Evolutionary conservation across 768 basidiomycete species (phyloP), one percentile per base, ranked within the genome.

Genomic region (Mycena belliarum): DNA sequence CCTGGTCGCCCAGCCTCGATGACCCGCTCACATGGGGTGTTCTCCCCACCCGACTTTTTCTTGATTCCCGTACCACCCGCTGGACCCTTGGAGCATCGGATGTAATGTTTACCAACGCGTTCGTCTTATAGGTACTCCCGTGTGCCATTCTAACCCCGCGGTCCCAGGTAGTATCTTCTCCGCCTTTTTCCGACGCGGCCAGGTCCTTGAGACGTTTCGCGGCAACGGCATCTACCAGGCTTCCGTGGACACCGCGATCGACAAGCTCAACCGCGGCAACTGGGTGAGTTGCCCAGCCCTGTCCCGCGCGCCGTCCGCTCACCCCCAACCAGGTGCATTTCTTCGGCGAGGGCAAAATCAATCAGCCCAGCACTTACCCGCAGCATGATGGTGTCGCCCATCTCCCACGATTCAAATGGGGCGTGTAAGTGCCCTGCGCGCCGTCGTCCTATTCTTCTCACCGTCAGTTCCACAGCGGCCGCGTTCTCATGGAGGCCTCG

Each of bases 81-180:
- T 98, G 95, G 95, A 87, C 92, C 6, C 81, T 97, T 23, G 95
- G 95, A 33, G 93, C 93, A 11, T 88, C 90, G 8, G 95, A 98
- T 55, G 86, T 98, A 68, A 88, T 96, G 79, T 98, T 97, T 72
- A 97, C 92, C 6, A 96, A 94, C 72, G 86, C 89, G 88, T 93
- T 88, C 37, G 40, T 14, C 45, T 48, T 26, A 33, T n/a, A 21
- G 29, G 12, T 28, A n/a, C n/a, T n/a, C 35, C 73, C 40, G 38
- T 29, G 12, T 48, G 29, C 35, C 50, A 44, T 50, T 49, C 45
- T 44, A 42, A 43, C 20, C 60, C 52, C 40, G 55, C 69, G 82
- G n/a, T n/a, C n/a, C n/a, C n/a, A n/a, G 79, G 61, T 70, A 95
- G 93, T 71, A 63, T 92, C 43, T 86, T 89, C 76, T 88, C 89